phyloP scores from a whole-genome alignment of 208 protist genomes.

The Leishmania turanica region DNA sequence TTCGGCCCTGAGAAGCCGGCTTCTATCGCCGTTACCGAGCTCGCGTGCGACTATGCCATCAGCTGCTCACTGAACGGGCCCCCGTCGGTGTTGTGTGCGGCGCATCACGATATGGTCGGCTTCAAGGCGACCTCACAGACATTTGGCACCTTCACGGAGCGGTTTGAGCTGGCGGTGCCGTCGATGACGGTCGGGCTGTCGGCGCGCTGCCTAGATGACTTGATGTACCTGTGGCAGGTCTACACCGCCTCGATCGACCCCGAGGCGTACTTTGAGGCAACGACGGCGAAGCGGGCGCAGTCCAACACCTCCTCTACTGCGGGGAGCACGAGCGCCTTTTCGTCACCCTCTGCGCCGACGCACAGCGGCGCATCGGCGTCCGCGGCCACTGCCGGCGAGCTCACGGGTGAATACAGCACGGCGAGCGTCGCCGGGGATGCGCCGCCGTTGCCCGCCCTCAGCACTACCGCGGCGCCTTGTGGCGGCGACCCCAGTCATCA shows the following conservation, averaged over 20 bases:
- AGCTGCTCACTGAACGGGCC: slow-evolving; percentile 73
- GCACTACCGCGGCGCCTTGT: neutral
- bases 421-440: neutral
- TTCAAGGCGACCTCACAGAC: slow-evolving; percentile 91
- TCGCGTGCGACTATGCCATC: slow-evolving; percentile 82
- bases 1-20: slow-evolving; percentile 58
- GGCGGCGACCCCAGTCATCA: neutral
- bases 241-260: slow-evolving; percentile 83
- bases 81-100: slow-evolving; percentile 56
- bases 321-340: neutral
- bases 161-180: slow-evolving; percentile 59
- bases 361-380: neutral
- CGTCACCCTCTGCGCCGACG: neutral
- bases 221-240: slow-evolving; percentile 85
- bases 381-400: neutral
- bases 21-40: slow-evolving; percentile 46
- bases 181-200: slow-evolving; percentile 84
- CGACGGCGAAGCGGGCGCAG: slow-evolving; percentile 1
- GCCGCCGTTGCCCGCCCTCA: neutral
- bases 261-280: slow-evolving; percentile 41
- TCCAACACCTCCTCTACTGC: neutral
- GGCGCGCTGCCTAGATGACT: slow-evolving; percentile 73
- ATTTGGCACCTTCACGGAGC: slow-evolving; percentile 82
- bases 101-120: slow-evolving; percentile 71
- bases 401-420: neutral